Percentiles rank a stretch among this genome's conserved stretches.
Conservation (phyloP, 192 early-diverging fungal genomes). For the Fimicolochytrium jonesii region DNA sequence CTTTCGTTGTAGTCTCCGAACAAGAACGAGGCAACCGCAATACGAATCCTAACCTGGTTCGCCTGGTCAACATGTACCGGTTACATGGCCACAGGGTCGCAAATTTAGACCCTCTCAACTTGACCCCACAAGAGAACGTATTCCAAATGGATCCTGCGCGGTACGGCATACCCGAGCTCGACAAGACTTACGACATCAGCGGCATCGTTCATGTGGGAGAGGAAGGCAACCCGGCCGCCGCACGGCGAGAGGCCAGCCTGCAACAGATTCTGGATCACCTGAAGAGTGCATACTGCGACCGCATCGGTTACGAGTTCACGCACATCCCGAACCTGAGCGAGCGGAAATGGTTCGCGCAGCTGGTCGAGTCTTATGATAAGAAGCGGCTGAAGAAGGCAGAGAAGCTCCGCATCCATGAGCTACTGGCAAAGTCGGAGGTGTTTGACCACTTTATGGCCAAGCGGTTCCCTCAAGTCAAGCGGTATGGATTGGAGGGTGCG, state of each 20-base stretch:
- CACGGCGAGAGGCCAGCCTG: conserved; percentile 55
- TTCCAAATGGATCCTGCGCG: conserved; percentile 76
- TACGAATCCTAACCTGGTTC: conserved; percentile 75
- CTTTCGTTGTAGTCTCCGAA: conserved; percentile 52
- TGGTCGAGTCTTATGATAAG: conserved; percentile 74
- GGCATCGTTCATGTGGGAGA: conserved; percentile 74
- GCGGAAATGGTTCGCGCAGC: conserved; percentile 82
- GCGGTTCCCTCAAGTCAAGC: conserved; percentile 92
- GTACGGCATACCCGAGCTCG: conserved; percentile 68
- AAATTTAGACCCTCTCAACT: conserved; percentile 79
- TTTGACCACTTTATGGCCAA: conserved; percentile 99
- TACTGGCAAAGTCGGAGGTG: conserved; percentile 75
- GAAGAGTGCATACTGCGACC: conserved; percentile 58
- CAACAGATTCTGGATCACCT: conserved; percentile 70
- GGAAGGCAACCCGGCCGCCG: conserved; percentile 36
- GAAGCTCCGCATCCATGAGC: conserved; percentile 70
- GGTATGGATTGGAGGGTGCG: conserved; percentile 94
- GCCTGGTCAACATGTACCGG: conserved; percentile 70
- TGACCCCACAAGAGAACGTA: conserved; percentile 64
- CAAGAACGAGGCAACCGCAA: conserved; percentile 82
- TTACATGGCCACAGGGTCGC: conserved; percentile 78
- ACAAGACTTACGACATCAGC: conserved; percentile 55
- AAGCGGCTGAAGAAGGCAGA: conserved; percentile 51
- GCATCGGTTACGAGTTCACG: conserved; percentile 92
- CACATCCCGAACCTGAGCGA: conserved; percentile 86